Evolutionary conservation across 2,329 filamentous ascomycete species (phyloP).

Genomic region (Chalaropsis ovoidea): DNA sequence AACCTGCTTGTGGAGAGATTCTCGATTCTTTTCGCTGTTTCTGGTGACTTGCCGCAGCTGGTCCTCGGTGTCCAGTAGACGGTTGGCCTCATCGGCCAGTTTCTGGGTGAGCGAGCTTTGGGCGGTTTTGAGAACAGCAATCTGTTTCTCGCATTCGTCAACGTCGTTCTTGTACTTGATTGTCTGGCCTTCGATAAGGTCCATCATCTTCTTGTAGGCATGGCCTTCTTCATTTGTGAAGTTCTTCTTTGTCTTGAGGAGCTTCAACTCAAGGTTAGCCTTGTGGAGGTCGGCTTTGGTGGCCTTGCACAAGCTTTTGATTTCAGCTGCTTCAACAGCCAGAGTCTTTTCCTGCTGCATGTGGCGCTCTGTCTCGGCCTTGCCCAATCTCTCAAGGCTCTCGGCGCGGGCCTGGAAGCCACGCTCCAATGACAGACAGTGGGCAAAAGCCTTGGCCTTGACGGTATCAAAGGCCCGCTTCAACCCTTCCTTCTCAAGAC

Average conservation of each 20-base stretch:
- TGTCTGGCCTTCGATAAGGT: background rate
- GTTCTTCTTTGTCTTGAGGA: background rate
- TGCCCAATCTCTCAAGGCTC: background rate
- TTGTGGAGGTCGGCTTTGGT: background rate
- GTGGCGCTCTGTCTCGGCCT: background rate
- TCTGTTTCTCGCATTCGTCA: background rate
- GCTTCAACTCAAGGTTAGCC: constrained; percentile 8
- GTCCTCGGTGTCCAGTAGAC: background rate
- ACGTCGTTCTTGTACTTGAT: background rate
- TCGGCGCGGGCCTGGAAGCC: background rate
- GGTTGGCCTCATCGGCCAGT: background rate
- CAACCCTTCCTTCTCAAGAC: background rate
- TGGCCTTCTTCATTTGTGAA: background rate
- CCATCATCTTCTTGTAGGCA: background rate
- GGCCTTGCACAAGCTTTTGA: background rate
- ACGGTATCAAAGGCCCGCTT: background rate
- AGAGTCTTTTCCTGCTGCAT: background rate
- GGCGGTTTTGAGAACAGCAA: background rate
- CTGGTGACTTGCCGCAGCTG: background rate
- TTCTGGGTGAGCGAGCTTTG: background rate
- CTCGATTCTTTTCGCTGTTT: background rate
- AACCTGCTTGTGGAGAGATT: background rate
- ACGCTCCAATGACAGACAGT: background rate
- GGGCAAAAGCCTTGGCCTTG: background rate
- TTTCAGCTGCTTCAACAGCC: background rate